Percentiles rank a stretch among this genome's conserved stretches.
Evolutionary conservation across 768 basidiomycete species (phyloP).

Genomic region (Cyclocybe cylindracea): DNA sequence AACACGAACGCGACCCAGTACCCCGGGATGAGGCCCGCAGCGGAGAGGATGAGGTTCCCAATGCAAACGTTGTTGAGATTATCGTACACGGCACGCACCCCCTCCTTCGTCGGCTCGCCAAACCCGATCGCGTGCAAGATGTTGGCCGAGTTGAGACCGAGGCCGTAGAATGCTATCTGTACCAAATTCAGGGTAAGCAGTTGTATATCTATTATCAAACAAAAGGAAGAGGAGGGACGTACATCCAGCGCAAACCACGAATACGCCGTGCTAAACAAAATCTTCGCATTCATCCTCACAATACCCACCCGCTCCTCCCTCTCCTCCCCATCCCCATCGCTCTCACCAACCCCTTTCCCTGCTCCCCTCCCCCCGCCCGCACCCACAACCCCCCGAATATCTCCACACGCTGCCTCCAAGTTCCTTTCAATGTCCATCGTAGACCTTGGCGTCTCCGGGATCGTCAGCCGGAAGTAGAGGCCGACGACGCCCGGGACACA

Average conservation of each 20-base stretch:
- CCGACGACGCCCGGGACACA: constrained; percentile 80
- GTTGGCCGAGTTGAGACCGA: constrained; percentile 80
- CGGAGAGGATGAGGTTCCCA: constrained; percentile 77
- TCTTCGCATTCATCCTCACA: constrained; percentile 72
- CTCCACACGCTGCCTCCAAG: constrained; percentile 68
- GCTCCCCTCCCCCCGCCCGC: no score
- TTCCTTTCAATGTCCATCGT: constrained; percentile 94
- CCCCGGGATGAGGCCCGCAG: constrained; percentile 83
- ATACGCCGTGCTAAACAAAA: constrained; percentile 75
- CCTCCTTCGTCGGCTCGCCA: constrained; percentile 43
- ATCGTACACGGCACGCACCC: constrained; percentile 48
- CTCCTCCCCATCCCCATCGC: neutral
- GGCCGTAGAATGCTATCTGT: constrained; percentile 85
- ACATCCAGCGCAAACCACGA: constrained; percentile 91
- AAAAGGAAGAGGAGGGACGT: no score
- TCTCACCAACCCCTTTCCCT: no score
- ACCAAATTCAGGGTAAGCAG: no score
- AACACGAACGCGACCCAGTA: constrained; percentile 68
- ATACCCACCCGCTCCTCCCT: constrained; percentile 57
- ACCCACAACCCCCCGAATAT: constrained; percentile 69
- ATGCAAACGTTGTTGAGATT: constrained; percentile 65
- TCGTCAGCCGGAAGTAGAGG: constrained; percentile 91
- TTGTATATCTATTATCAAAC: no score
- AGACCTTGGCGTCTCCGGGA: constrained; percentile 88
- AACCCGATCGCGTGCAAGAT: constrained; percentile 78